A percentile compares a stretch with the other conserved stretches of the same genome.
Evolutionary conservation across 306 rosid species (phyloP).

Genomic region (Trichosanthes cucumerina): DNA sequence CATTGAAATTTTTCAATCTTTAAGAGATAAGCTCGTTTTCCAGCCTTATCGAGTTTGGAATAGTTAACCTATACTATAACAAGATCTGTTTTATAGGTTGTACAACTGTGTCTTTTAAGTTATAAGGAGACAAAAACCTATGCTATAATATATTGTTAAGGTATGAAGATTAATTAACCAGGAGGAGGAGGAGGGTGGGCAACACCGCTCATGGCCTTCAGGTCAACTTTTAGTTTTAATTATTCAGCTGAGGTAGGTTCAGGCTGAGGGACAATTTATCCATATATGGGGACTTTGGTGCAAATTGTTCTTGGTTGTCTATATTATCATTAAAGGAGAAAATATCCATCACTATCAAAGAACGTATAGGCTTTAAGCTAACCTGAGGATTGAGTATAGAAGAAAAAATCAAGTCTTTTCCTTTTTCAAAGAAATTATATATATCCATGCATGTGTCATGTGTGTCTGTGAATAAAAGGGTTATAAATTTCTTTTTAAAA

Average conservation of each 20-base stretch:
- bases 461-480: neutral
- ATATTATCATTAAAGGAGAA: neutral
- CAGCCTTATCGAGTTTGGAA: neutral
- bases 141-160: neutral
- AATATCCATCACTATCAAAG: neutral
- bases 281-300: neutral
- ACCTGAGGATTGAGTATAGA: neutral
- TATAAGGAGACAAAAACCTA: neutral
- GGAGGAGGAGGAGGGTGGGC: neutral
- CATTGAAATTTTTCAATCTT: neutral
- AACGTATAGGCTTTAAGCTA: neutral
- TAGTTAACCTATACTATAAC: neutral
- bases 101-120: too few relatives aligned
- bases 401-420: neutral
- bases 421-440: neutral
- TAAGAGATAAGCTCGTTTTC: neutral
- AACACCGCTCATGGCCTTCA: neutral
- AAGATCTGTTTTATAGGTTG: too few relatives aligned
- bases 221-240: neutral
- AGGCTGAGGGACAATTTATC: neutral
- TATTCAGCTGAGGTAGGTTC: constrained; percentile 1
- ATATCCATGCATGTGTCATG: neutral
- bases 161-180: neutral
- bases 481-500: too few relatives aligned
- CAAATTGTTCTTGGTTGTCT: too few relatives aligned